Base-by-base conservation (phyloP, 495 filamentous ascomycete genomes). In the Hypoxylon crocopeplum region DNA sequence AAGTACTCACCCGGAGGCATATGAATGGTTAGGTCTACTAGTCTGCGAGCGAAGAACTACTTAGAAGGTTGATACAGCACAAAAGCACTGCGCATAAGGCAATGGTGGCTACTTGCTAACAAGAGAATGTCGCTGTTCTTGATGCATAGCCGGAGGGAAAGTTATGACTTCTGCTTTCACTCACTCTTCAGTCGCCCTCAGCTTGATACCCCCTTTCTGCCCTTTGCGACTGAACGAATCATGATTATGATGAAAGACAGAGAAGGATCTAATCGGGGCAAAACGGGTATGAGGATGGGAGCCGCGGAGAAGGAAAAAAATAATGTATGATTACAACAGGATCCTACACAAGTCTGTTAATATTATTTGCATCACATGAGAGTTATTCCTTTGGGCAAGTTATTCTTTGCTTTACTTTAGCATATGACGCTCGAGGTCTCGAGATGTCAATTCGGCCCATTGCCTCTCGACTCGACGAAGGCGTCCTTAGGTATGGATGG, bases 101-200 rank as follows among this genome's bases (percentile, higher is more conserved):
- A 56, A 48, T 10, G 47, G 33, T 17, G 33, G 57, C 44, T 32
- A 42, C n/a, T 27, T 41, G 24, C 33, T 25, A 12, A 39, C 13
- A 27, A 25, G 48, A 57, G 34, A 55, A 49, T 30, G 44, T 42
- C 38, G 42, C 37, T 53, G 34, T 48, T 16, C 16, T 54, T 48
- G 44, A 38, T 59, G 60, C 60, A 64, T 64, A 64, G 60, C 54
- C 54, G 48, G 61, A 55, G 44, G 60, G 29, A 55, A 37, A 55
- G 21, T 53, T 49, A 25, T 46, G 48, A 40, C 27, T 19, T 45
- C 19, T 48, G 20, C 21, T 19, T 55, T 54, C 34, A 46, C 40
- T 55, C 36, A 1, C 36, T 1, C 32, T 32, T 25, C 16, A 40
- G 45, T 55, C 39, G 17, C 19, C n/a, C 17, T 38, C 36, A 58